Conservation (phyloP, 2,329 filamentous ascomycete genomes). For the Aspergillus luchuensis region DNA sequence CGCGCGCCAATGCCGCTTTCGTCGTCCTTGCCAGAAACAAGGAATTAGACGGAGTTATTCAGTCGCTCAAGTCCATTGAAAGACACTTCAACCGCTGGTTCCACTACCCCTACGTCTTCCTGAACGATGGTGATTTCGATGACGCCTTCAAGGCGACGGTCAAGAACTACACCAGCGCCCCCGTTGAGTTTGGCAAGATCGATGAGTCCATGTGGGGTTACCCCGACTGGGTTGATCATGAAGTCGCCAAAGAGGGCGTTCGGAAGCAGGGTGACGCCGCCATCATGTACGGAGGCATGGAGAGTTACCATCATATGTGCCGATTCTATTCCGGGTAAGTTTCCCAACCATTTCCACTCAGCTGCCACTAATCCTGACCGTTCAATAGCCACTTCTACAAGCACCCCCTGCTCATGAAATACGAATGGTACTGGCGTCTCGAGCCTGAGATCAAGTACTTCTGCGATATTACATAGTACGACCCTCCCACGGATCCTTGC, state of each 20-base stretch:
- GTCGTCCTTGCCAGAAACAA: constrained; percentile 95
- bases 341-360: not conserved
- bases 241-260: constrained; percentile 93
- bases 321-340: constrained; percentile 95
- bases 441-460: constrained; percentile 99
- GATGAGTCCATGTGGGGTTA: constrained; percentile 91
- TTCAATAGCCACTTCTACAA: constrained; percentile 84
- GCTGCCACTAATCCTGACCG: constrained; percentile 19
- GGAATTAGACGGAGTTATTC: constrained; percentile 91
- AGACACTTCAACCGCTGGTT: constrained; percentile 99
- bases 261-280: constrained; percentile 94
- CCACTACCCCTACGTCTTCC: constrained; percentile 96
- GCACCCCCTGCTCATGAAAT: constrained; percentile 89
- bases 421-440: constrained; percentile 99
- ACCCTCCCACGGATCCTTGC: not conserved
- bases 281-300: constrained; percentile 99
- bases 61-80: constrained; percentile 97
- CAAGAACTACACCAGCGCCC: constrained; percentile 81
- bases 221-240: constrained; percentile 92
- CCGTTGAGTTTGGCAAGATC: constrained; percentile 93
- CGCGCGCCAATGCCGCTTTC: constrained; percentile 90
- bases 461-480: constrained; percentile 97
- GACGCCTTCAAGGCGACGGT: constrained; percentile 87
- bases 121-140: constrained; percentile 98
- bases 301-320: constrained; percentile 99